A percentile compares a stretch with the other conserved stretches of the same genome.
phyloP scores from a whole-genome alignment of 495 filamentous ascomycete genomes.

The Trypethelium eluteriae region DNA sequence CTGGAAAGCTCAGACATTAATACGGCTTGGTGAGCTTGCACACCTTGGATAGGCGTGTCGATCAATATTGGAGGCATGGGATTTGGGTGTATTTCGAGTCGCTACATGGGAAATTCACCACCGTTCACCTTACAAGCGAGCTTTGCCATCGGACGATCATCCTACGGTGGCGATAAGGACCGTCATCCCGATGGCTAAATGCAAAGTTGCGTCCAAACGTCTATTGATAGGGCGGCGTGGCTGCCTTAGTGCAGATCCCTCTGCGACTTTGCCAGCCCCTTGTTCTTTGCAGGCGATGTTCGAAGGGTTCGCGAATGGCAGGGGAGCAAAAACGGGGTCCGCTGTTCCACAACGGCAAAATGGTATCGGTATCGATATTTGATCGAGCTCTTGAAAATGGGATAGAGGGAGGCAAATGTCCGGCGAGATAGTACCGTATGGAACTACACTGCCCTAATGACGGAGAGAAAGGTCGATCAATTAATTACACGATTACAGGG shows the following conservation, averaged over 20 bases:
- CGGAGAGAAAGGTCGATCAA: too few relatives aligned
- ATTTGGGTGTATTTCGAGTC: background rate
- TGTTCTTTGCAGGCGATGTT: background rate
- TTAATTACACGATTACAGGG: too few relatives aligned
- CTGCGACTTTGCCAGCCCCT: background rate
- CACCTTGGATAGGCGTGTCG: background rate
- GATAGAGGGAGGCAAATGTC: too few relatives aligned
- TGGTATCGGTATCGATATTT: too few relatives aligned
- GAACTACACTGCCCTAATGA: too few relatives aligned
- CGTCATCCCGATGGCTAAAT: too few relatives aligned
- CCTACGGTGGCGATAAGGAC: background rate
- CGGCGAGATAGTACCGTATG: too few relatives aligned
- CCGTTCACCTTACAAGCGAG: background rate
- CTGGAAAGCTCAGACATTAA: background rate
- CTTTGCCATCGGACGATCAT: background rate
- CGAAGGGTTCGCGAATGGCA: background rate
- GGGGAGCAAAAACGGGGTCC: too few relatives aligned
- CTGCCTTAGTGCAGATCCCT: background rate
- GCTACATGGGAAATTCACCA: background rate
- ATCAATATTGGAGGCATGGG: conserved; percentile 3
- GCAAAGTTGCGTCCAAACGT: background rate
- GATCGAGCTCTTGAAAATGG: too few relatives aligned
- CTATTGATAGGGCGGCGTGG: conserved; percentile 4
- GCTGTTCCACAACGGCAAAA: too few relatives aligned
- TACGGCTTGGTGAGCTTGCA: background rate